Conservation (phyloP, 257 asterid genomes). For the Echites panduratus region DNA sequence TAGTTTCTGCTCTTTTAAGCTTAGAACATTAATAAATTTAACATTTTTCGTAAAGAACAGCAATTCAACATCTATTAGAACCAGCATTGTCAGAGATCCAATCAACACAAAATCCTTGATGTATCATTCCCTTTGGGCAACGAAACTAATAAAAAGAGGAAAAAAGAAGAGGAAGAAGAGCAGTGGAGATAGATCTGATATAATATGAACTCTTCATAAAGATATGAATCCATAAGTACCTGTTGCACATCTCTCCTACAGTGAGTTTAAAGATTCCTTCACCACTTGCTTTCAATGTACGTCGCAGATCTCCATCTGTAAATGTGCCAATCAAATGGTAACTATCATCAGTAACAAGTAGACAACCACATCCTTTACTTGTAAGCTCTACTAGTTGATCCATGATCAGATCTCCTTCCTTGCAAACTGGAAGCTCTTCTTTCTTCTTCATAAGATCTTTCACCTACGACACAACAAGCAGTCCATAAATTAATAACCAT, state of each 20-base stretch:
- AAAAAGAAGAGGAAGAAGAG: background rate
- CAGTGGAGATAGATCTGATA: background rate
- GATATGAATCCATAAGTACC: constrained; percentile 31
- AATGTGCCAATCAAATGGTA: constrained; percentile 75
- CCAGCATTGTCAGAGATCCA: background rate
- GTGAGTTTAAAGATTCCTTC: too few relatives aligned
- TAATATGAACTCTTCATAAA: background rate
- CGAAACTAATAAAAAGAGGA: background rate
- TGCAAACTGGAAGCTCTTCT: constrained; percentile 81
- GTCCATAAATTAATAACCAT: background rate
- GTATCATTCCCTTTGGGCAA: background rate
- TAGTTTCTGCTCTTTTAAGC: background rate
- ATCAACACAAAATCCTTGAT: background rate
- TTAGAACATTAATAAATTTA: background rate
- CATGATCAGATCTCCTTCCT: constrained; percentile 76
- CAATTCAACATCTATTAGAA: too few relatives aligned
- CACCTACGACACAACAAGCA: constrained; percentile 48
- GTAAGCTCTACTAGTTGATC: constrained; percentile 90
- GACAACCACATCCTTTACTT: constrained; percentile 94
- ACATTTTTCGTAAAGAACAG: too few relatives aligned
- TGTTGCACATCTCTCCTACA: constrained; percentile 90
- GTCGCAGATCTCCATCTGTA: constrained; percentile 87
- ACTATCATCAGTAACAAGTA: constrained; percentile 60
- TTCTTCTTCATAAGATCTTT: constrained; percentile 86
- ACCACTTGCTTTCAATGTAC: constrained; percentile 81